Base-by-base conservation (phyloP, 2,329 filamentous ascomycete genomes). In the Ophiobolus disseminans region DNA sequence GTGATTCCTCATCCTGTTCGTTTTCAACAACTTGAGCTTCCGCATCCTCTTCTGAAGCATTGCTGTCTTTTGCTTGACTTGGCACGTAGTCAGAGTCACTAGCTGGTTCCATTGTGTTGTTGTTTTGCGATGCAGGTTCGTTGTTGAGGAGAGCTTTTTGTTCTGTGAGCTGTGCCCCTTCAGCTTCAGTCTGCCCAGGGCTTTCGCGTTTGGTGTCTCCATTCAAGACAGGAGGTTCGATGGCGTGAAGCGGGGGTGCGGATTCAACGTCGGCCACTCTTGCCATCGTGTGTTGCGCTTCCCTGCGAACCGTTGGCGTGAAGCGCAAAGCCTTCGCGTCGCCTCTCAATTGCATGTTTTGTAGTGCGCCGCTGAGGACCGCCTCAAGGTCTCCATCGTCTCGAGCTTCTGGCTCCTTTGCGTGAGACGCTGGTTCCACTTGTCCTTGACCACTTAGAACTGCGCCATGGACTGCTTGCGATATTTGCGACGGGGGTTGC, bases 321-420 rank as follows among this genome's bases (percentile, higher is more conserved):
- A 59, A 57, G 23, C 42, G 50, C n/a, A 55, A 25, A 19, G 40
- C 31, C 10, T 46, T 39, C n/a, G 50, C 30, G 17, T 44, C 38
- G 10, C 51, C 38, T 45, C 45, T 50, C 8, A 51, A 19, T 13
- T 38, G 45, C 21, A 45, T 40, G 5, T 38, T 45, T 36, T 57
- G 39, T 3, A 23, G n/a, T 23, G 30, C 21, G 16, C 40, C 20
- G 26, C 31, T 34, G 4, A 21, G 25, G 10, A 43, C 26, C 17
- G 14, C 10, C 34, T 35, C 26, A 14, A 20, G 23, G n/a, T n/a
- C n/a, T n/a, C n/a, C n/a, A n/a, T n/a, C n/a, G n/a, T n/a, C n/a
- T 28, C 25, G 9, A 28, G 25, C 25, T 5, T 28, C 9, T 28
- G 25, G 5, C 3, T 28, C n/a, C 5, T 28, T n/a, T 28, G 25